Conservation (phyloP, 1,139 yeast species). For the Saccharomyces hybrid region DNA sequence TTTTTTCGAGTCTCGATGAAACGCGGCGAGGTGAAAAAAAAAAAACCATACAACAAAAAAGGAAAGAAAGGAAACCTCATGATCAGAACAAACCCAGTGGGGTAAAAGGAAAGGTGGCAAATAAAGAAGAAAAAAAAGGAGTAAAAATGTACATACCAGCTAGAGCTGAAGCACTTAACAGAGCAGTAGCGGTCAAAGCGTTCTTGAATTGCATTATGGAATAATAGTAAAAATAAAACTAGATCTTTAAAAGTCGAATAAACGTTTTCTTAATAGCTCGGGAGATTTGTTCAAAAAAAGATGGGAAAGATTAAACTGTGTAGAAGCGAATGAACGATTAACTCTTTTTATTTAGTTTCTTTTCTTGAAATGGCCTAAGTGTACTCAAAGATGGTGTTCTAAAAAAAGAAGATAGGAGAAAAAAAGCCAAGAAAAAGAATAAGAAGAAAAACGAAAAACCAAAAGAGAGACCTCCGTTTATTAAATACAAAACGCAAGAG, state of each 20-base stretch:
- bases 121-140: neutral
- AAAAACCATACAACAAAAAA: neutral
- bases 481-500: neutral
- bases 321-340: slow-evolving; percentile 2
- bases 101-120: neutral
- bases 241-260: neutral
- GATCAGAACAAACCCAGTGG: too few relatives aligned
- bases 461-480: neutral
- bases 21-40: too few relatives aligned
- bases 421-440: neutral
- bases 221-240: neutral
- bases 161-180: slow-evolving; percentile 41
- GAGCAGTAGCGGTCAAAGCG: slow-evolving; percentile 21
- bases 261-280: neutral
- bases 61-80: neutral
- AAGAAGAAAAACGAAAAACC: neutral
- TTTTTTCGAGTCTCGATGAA: too few relatives aligned
- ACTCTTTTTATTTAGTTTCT: neutral
- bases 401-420: neutral
- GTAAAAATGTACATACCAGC: slow-evolving; percentile 31
- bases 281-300: neutral
- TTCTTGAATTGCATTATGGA: slow-evolving; percentile 43
- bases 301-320: neutral
- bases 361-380: neutral
- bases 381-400: neutral